These are phyloP conservation scores for Pseudogymnoascus sp. DNA, from an alignment of 2,329 filamentous ascomycete species.

Conservation along the genomic window DNA sequence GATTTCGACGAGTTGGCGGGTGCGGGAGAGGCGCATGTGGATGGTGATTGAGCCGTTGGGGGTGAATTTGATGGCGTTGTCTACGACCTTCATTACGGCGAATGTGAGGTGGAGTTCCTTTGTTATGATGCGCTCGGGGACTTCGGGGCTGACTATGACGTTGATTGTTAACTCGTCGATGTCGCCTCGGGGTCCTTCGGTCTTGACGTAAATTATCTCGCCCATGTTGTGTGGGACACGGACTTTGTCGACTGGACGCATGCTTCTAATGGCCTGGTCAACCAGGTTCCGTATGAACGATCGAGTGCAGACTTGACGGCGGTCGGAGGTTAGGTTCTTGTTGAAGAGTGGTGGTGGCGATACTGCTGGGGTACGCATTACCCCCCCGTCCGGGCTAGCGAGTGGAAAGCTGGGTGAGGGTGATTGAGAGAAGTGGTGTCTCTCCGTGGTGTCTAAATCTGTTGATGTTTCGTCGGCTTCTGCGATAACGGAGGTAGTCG, in stretches of 20 bases:
- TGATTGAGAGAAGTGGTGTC: neutral
- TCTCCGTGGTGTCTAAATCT: neutral
- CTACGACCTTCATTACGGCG: constrained; percentile 33
- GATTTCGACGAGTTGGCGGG: constrained; percentile 47
- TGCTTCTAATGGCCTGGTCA: constrained; percentile 20
- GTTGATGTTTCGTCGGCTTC: neutral
- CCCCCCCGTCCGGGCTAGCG: neutral
- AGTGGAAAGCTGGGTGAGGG: neutral
- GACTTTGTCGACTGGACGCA: constrained; percentile 20
- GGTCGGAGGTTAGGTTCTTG: constrained; percentile 10
- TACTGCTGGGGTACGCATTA: neutral
- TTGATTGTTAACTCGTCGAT: constrained; percentile 30
- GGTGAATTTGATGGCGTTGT: constrained; percentile 65
- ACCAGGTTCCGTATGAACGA: constrained; percentile 24
- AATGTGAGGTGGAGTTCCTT: constrained; percentile 41
- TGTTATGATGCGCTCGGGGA: constrained; percentile 43
- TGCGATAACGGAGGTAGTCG: neutral
- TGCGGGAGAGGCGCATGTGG: constrained; percentile 41
- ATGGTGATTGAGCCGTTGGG: constrained; percentile 53
- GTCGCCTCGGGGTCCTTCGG: constrained; percentile 21
- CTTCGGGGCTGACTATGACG: constrained; percentile 29
- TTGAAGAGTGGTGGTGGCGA: neutral
- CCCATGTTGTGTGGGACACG: constrained; percentile 21
- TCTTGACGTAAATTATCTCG: constrained; percentile 23
- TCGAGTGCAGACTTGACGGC: constrained; percentile 21